Evolutionary conservation across 2,329 filamentous ascomycete species (phyloP), one percentile per base, ranked within the genome.

Genomic region (Balansia obtecta): DNA sequence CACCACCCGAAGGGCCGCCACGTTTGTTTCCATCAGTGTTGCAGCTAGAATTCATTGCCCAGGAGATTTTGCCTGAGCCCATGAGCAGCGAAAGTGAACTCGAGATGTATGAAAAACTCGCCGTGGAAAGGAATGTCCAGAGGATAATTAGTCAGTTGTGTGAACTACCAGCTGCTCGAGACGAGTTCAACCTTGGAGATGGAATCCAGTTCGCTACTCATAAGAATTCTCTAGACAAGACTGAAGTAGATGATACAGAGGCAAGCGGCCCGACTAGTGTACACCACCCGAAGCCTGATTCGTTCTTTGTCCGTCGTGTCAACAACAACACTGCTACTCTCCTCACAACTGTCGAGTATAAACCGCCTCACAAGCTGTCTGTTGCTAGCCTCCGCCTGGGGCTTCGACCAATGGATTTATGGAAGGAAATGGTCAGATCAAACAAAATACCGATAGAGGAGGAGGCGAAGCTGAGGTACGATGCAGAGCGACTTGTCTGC

Each of bases 401-500:
- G 3, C 30, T 51, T 3, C 27, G 44, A 32, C 49, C 45, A 1
- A 48, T 51, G 45, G 2, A 48, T 20, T 8, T 51, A 12, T 51
- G 39, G 45, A 13, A 48, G 4, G 39, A 48, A 3, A 45, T 51
- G 18, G 49, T 48, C 11, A 6, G 0, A 37, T 43, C 30, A 18
- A 11, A 44, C 4, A 44, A 4, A n/a, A 32, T 34, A 0, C 49
- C 45, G n/a, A 39, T 32, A 11, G 49, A 33, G 3, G 4, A 16
- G n/a, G n/a, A 15, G 3, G 45, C 33, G n/a, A 50, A 50, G 30
- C 1, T 15, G 3, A 42, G 12, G 39, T 50, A 34, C 10, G 18
- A 40, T 10, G 50, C 50, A 10, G 34, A 47, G 43, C 46, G 47
- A 37, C 37, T 46, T 12, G 47, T 50, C 12, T 52, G 46, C 30